Evolutionary conservation across 441 rosid species (phyloP).

Genomic region (Adansonia grandidieri): DNA sequence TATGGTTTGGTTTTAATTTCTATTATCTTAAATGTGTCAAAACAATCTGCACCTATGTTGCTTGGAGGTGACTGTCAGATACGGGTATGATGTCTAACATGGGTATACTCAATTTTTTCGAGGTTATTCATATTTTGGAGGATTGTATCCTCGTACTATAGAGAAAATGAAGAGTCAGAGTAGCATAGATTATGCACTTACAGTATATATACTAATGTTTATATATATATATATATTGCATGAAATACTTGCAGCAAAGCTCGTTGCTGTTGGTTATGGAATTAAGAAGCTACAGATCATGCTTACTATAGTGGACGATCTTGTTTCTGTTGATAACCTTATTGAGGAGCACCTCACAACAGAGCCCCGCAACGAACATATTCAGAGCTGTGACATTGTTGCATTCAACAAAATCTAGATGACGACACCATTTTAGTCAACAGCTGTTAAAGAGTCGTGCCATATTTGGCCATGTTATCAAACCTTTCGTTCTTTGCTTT

Average conservation of each 20-base stretch:
- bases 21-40: not conserved
- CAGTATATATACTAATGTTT: not conserved
- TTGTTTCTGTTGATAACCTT: conserved; percentile 65
- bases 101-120: not conserved
- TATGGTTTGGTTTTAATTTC: conserved; percentile 34
- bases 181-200: not conserved
- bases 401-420: conserved; percentile 74
- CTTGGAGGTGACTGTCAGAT: not conserved
- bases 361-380: conserved; percentile 59
- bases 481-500: not conserved
- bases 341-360: conserved; percentile 61
- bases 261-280: conserved; percentile 69
- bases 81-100: not conserved
- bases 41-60: not conserved
- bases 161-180: not conserved
- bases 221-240: not conserved
- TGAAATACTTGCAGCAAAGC: conserved; percentile 54
- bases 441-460: too few relatives aligned
- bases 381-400: conserved; percentile 78
- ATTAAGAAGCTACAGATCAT: conserved; percentile 71
- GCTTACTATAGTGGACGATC: conserved; percentile 73
- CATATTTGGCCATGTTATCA: conserved; percentile 26
- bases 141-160: not conserved
- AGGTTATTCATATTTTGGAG: too few relatives aligned
- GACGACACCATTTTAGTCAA: not conserved